These are phyloP conservation scores for Mycena indigotica DNA, from an alignment of 768 basidiomycete genomes.

Conservation along the genomic window DNA sequence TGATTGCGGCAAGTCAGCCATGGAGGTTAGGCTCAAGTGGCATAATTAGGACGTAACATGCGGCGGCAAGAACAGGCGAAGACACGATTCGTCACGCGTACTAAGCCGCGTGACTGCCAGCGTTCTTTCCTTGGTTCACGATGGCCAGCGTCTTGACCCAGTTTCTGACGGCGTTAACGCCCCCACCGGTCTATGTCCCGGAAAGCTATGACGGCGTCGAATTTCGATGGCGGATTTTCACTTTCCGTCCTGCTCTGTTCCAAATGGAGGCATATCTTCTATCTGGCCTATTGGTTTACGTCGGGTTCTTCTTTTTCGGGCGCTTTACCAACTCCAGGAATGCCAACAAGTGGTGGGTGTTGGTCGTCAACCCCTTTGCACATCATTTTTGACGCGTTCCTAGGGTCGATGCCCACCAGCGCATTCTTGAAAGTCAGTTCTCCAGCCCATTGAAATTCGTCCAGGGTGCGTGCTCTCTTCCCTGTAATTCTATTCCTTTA, in stretches of 20 bases:
- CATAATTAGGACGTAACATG: not conserved
- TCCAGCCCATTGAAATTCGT: conserved; percentile 62
- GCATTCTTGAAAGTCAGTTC: conserved; percentile 72
- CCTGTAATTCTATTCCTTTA: too few species aligned
- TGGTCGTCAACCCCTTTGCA: conserved; percentile 9
- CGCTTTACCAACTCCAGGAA: conserved; percentile 56
- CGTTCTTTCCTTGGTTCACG: too few species aligned
- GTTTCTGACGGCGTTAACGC: conserved; percentile 49
- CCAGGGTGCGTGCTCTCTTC: too few species aligned
- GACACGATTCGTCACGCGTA: too few species aligned
- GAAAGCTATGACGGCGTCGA: conserved; percentile 75
- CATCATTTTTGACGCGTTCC: conserved; percentile 12
- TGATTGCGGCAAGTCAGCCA: conserved; percentile 1
- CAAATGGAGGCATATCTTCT: conserved; percentile 64
- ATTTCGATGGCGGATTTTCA: conserved; percentile 71
- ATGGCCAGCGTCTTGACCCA: conserved; percentile 34
- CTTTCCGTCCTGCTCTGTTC: conserved; percentile 81
- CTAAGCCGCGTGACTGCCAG: too few species aligned
- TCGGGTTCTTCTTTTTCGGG: conserved; percentile 61
- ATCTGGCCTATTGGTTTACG: conserved; percentile 54
- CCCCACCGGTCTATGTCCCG: conserved; percentile 55
- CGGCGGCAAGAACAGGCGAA: too few species aligned
- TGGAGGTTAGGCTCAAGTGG: not conserved
- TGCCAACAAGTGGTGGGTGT: conserved; percentile 68
- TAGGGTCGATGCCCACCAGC: conserved; percentile 64